Percentiles rank a stretch among this genome's conserved stretches.
These are phyloP conservation scores for Hemileccinum rubropunctum DNA, from an alignment of 768 basidiomycete genomes.

Conservation along the genomic window DNA sequence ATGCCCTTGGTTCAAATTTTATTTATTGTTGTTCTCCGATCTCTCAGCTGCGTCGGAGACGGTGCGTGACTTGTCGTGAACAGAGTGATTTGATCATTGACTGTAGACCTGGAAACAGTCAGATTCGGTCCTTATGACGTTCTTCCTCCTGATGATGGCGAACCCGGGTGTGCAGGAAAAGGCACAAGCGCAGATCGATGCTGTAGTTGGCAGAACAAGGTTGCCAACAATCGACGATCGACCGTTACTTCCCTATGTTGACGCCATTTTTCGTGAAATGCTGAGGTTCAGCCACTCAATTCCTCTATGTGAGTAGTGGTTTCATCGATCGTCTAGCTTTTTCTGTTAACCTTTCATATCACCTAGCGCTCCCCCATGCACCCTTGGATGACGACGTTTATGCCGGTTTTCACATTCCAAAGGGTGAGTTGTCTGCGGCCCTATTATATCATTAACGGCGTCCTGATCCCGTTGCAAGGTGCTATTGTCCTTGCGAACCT, in stretches of 20 bases:
- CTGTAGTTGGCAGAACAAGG: not conserved
- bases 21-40: not conserved
- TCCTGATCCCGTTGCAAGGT: not conserved
- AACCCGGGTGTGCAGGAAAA: not conserved
- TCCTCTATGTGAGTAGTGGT: not conserved
- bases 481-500: not conserved
- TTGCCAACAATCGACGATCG: not conserved
- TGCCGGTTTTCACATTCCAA: constrained; percentile 47
- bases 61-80: constrained; percentile 5
- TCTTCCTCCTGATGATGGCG: constrained; percentile 16
- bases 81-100: no score
- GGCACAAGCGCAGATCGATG: not conserved
- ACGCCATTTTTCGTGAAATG: not conserved
- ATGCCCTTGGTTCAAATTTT: not conserved
- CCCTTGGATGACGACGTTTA: constrained; percentile 38
- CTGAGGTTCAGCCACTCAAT: not conserved
- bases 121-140: constrained; percentile 1
- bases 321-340: no score
- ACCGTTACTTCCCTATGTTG: not conserved
- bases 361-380: constrained; percentile 22
- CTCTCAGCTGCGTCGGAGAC: constrained; percentile 15
- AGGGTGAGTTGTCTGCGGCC: constrained; percentile 6
- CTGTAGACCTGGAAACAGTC: constrained; percentile 8
- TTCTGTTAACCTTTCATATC: no score
- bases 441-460: not conserved